These are phyloP conservation scores for Polyporus tsugae DNA, from an alignment of 1,284 basidiomycete species.

Conservation along the genomic window DNA sequence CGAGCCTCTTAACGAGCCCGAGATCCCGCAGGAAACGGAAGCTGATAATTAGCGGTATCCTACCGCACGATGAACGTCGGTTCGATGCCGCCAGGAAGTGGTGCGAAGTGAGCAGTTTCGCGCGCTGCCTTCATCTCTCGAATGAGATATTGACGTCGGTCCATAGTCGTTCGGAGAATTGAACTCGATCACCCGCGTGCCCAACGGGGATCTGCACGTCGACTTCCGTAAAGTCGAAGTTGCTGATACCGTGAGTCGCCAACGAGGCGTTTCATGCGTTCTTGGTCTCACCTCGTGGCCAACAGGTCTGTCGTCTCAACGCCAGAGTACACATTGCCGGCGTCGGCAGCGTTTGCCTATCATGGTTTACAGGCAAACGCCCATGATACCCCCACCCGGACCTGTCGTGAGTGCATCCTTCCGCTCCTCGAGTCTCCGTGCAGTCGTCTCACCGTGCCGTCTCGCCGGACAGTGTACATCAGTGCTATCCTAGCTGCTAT, in stretches of 20 bases:
- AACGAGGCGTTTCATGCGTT: constrained; percentile 11
- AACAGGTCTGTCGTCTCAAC: constrained; percentile 76
- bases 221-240: constrained; percentile 77
- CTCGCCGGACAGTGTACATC: constrained; percentile 30
- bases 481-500: constrained; percentile 36
- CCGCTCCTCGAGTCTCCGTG: not conserved
- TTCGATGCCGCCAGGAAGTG: constrained; percentile 57
- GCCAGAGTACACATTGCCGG: constrained; percentile 75
- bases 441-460: not conserved
- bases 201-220: constrained; percentile 76
- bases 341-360: constrained; percentile 78
- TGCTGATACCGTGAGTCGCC: constrained; percentile 70
- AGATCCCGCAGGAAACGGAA: constrained; percentile 44
- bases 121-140: not conserved
- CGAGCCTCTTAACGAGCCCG: constrained; percentile 38
- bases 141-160: constrained; percentile 18
- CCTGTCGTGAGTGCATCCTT: constrained; percentile 23
- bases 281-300: constrained; percentile 7
- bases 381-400: constrained; percentile 46
- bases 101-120: constrained; percentile 64
- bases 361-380: constrained; percentile 75
- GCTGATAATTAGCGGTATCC: constrained; percentile 50
- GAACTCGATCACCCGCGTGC: constrained; percentile 71
- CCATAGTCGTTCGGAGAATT: constrained; percentile 76
- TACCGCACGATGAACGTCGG: constrained; percentile 43